A percentile compares a stretch with the other conserved stretches of the same genome.
These are phyloP conservation scores for Abrus pulchellus DNA, from an alignment of 306 rosid genomes.

Conservation along the genomic window DNA sequence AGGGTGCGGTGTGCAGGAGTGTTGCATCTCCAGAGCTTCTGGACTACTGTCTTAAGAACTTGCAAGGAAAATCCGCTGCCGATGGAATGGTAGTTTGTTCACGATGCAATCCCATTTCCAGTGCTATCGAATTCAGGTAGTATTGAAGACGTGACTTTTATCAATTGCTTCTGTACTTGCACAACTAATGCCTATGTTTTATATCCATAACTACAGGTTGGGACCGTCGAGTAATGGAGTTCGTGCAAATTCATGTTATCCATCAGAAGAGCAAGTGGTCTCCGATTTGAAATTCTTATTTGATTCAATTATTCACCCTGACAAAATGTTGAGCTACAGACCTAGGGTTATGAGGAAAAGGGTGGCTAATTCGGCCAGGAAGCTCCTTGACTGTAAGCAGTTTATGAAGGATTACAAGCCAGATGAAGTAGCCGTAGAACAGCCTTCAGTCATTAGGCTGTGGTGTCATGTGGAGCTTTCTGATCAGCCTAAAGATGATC, in stretches of 20 bases:
- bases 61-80: slow-evolving; percentile 61
- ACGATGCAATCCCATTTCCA: slow-evolving; percentile 60
- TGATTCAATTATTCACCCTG: slow-evolving; percentile 66
- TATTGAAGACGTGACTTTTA: background rate
- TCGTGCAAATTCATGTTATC: slow-evolving; percentile 43
- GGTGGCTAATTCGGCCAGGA: slow-evolving; percentile 66
- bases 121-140: slow-evolving; percentile 71
- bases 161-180: background rate
- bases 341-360: slow-evolving; percentile 50
- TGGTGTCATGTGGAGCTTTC: slow-evolving; percentile 77
- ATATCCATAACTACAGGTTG: slow-evolving; percentile 55
- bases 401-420: slow-evolving; percentile 70
- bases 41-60: slow-evolving; percentile 67
- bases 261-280: slow-evolving; percentile 59
- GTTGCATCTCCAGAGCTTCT: slow-evolving; percentile 67
- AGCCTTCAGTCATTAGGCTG: slow-evolving; percentile 48
- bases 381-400: slow-evolving; percentile 81
- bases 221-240: slow-evolving; percentile 46
- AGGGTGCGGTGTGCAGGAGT: slow-evolving; percentile 61
- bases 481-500: slow-evolving; percentile 64
- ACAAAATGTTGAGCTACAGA: slow-evolving; percentile 56
- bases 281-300: slow-evolving; percentile 61
- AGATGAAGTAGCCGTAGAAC: slow-evolving; percentile 16
- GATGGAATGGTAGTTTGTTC: slow-evolving; percentile 60
- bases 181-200: slow-evolving; percentile 8